Base-by-base conservation (phyloP, 1,284 basidiomycete species). In the Trametes sp. region DNA sequence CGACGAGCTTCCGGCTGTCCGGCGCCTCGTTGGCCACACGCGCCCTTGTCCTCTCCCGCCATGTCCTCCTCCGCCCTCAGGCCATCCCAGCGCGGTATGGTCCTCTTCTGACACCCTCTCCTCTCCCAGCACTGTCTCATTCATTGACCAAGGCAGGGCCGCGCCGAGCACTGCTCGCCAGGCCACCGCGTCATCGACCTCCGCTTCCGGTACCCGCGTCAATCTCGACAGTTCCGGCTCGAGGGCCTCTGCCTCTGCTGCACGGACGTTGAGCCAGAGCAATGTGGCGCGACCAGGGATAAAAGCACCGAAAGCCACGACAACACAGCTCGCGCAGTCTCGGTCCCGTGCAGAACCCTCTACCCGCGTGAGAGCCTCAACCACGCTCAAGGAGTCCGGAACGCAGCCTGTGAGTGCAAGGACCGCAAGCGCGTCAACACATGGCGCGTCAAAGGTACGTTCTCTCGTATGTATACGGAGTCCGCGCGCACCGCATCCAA, bases 351-450 rank as follows among this genome's bases (percentile, higher is more conserved):
- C 45, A 38, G 63, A 60, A 19, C 42, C 64, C 38, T 54, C 66
- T 28, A 51, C 58, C 26, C 66, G 64, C 59, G 61, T 66, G 64
- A 66, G 66, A 63, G 59, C 61, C 31, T 51, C 62, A 50, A 58
- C 58, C 61, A 66, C 64, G 61, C 42, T 61, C 51, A 63, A 63
- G 62, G 63, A n/a, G 21, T 50, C 59, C 45, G 52, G 63, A 53
- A 51, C 54, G 29, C 36, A 50, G 31, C 52, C 60, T n/a, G 59
- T 55, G 26, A 61, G 59, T 48, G 53, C 51, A 16, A 57, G 23
- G n/a, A 44, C 54, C 54, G 54, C 54, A 13, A 52, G 52, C 41
- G 57, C 60, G 16, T 28, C 57, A 46, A 33, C 52, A n/a, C 45
- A 51, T 38, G 55, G 44, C 41, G 46, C 31, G 29, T 38, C 61